Base-by-base conservation (phyloP, 129 eudicot species). In the Logfia minima region DNA sequence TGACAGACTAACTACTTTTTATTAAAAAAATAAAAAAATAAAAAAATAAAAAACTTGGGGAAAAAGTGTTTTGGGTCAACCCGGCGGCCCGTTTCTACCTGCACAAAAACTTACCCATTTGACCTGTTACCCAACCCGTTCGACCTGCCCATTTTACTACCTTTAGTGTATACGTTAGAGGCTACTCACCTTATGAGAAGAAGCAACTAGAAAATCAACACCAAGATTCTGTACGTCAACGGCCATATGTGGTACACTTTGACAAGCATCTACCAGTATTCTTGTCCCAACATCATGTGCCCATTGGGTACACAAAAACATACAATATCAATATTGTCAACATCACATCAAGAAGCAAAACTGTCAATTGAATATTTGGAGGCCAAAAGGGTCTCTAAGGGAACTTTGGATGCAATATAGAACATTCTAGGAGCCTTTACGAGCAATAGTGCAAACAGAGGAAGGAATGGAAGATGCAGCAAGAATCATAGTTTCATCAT, bases 241-340 rank as follows among this genome's bases (percentile, higher is more conserved):
- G 61, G 66, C 86, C 97, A 95, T 95, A 83, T 95, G 99, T 34
- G 99, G 99, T 71, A 95, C 99, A 89, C 97, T 95, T 88, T 95
- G 99, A 80, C 97, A 95, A 84, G 99, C 99, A 88, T 95, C 99
- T 52, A 92, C 88, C 69, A 95, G 82, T 72, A 95, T 91, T 77
- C 82, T 95, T 76, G 99, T 92, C 18, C 99, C 99, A 88, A 89
- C 90, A 73, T 81, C 88, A 82, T 95, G 99, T 72, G 97, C 97
- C 88, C 90, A 92, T 70, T 79, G 59, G 56, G 89, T 91, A 81
- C 64, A 77, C 34, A 75, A 66, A 28, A 35, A 43, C 35, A 70
- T 14, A 34, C 18, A 37, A 13, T 8, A 53, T 23, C 65, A 71
- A 51, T 45, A 71, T 62, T 37, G 70, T 43, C 28, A n/a, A 77